These are phyloP conservation scores for Colletotrichum lentis DNA, from an alignment of 2,329 filamentous ascomycete species.

Conservation along the genomic window DNA sequence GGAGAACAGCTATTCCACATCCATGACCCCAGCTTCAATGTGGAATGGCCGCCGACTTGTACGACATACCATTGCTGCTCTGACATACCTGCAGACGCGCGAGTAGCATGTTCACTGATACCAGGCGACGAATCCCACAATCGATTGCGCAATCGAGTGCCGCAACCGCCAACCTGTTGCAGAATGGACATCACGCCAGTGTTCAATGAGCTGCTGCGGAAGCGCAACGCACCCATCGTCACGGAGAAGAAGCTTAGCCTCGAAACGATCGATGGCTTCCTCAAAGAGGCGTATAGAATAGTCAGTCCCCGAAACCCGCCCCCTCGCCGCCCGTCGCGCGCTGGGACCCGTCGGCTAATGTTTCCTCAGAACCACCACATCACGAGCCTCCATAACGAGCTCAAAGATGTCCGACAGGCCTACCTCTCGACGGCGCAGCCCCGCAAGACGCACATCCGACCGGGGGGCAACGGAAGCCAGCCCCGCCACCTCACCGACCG, in stretches of 20 bases:
- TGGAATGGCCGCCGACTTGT: slow-evolving; percentile 10
- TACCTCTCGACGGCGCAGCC: slow-evolving; percentile 86
- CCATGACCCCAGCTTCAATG: not conserved
- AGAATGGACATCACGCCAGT: slow-evolving; percentile 72
- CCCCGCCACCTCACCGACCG: slow-evolving; percentile 74
- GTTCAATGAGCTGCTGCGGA: slow-evolving; percentile 73
- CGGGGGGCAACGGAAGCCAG: slow-evolving; percentile 45
- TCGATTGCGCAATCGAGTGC: not conserved
- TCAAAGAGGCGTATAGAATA: slow-evolving; percentile 94
- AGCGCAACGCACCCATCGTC: slow-evolving; percentile 62
- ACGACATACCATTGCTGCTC: not conserved
- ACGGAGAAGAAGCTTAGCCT: slow-evolving; percentile 52
- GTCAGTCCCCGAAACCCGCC: slow-evolving; percentile 58
- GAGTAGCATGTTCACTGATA: slow-evolving; percentile 2
- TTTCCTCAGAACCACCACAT: slow-evolving; percentile 80
- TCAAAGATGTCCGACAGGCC: slow-evolving; percentile 83
- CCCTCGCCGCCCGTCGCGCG: no score
- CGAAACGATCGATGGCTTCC: slow-evolving; percentile 78
- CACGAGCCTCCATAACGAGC: slow-evolving; percentile 77
- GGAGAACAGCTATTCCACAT: slow-evolving; percentile 33
- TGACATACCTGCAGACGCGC: not conserved
- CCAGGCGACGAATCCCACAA: not conserved
- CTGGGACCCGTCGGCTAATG: not conserved
- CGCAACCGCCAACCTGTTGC: not conserved
- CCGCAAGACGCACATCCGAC: slow-evolving; percentile 62